phyloP scores from a whole-genome alignment of 768 basidiomycete genomes.

The Coprinopsis sp. region DNA sequence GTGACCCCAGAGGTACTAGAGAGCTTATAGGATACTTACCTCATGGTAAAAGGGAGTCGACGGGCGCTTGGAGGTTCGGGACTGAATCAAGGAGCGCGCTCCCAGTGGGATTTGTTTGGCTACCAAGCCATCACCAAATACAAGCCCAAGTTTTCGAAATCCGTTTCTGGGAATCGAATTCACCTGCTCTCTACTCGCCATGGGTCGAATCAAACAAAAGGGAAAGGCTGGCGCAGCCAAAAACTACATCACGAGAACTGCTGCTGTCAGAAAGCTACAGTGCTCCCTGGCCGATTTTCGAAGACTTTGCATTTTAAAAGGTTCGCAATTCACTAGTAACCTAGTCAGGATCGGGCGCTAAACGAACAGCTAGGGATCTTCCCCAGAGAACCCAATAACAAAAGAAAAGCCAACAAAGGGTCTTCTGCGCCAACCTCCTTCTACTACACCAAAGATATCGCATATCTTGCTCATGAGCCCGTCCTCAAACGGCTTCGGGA shows the following conservation, averaged over 20 bases:
- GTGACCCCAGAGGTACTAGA: neutral
- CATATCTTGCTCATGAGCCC: constrained; percentile 95
- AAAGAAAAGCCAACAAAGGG: constrained; percentile 95
- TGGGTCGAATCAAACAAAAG: constrained; percentile 79
- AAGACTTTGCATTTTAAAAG: constrained; percentile 94
- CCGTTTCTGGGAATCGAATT: neutral
- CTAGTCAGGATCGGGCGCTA: constrained; percentile 2
- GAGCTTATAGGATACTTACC: constrained; percentile 19
- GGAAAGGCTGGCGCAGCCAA: constrained; percentile 91
- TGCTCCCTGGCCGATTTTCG: constrained; percentile 96
- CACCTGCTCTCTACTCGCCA: constrained; percentile 21
- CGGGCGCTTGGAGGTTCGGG: too few species aligned
- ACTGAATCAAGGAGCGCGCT: too few species aligned
- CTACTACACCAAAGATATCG: constrained; percentile 98
- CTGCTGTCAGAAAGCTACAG: constrained; percentile 92
- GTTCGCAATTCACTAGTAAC: constrained; percentile 35
- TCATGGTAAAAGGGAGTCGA: constrained; percentile 26
- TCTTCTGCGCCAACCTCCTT: constrained; percentile 96
- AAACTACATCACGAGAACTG: constrained; percentile 85
- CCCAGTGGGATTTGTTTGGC: too few species aligned
- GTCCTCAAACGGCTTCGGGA: constrained; percentile 89
- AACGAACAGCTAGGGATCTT: constrained; percentile 69
- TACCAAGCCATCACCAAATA: too few species aligned
- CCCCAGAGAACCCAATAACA: constrained; percentile 89
- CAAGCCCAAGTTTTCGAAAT: neutral